Percentiles rank a stretch among this genome's conserved stretches.
These are phyloP conservation scores for Zalaria obscura DNA, from an alignment of 2,329 filamentous ascomycete genomes.

Conservation along the genomic window DNA sequence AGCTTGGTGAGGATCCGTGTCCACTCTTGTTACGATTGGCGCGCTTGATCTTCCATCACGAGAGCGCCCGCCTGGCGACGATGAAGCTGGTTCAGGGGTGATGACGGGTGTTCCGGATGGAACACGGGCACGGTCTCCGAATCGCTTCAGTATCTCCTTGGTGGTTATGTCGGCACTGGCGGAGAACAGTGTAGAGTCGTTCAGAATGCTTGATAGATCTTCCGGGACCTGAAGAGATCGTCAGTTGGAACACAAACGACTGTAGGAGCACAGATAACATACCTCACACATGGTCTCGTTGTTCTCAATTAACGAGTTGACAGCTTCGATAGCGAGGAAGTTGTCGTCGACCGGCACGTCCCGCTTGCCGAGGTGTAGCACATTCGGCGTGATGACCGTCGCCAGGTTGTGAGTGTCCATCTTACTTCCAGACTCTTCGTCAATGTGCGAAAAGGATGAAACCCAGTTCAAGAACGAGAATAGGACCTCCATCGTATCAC, in stretches of 20 bases:
- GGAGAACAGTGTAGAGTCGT: slow-evolving; percentile 70
- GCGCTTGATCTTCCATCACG: slow-evolving; percentile 27
- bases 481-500: slow-evolving; percentile 86
- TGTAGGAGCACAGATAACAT: slow-evolving; percentile 25
- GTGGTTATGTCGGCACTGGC: slow-evolving; percentile 78
- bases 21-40: slow-evolving; percentile 54
- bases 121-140: slow-evolving; percentile 65
- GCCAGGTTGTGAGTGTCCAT: slow-evolving; percentile 98
- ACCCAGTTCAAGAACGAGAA: slow-evolving; percentile 97
- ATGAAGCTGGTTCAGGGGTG: slow-evolving; percentile 19
- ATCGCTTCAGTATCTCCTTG: slow-evolving; percentile 91
- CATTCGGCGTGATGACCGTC: slow-evolving; percentile 93
- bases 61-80: slow-evolving; percentile 8
- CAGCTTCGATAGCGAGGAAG: slow-evolving; percentile 84
- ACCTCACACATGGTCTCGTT: slow-evolving; percentile 98
- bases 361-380: slow-evolving; percentile 46
- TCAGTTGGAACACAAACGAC: slow-evolving; percentile 10
- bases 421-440: slow-evolving; percentile 93
- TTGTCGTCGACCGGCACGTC: slow-evolving; percentile 60
- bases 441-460: slow-evolving; percentile 90
- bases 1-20: slow-evolving; percentile 67
- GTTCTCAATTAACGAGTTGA: slow-evolving; percentile 78
- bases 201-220: slow-evolving; percentile 74
- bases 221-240: slow-evolving; percentile 60
- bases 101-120: slow-evolving; percentile 7